phyloP scores from a whole-genome alignment of 306 rosid genomes.

The Luffa acutangula region DNA sequence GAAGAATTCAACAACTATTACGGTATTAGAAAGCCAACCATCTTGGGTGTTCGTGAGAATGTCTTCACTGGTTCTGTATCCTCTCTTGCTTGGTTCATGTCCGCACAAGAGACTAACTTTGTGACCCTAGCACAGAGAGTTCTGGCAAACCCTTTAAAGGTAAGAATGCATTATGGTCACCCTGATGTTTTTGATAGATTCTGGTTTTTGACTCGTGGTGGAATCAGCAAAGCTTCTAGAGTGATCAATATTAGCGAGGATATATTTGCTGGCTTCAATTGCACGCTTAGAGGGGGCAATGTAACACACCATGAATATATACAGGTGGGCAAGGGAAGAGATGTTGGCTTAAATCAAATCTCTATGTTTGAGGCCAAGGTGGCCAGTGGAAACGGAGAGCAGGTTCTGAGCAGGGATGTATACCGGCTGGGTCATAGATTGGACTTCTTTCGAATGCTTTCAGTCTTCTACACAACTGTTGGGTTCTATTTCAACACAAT shows the following conservation, averaged over 20 bases:
- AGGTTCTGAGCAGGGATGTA: slow-evolving; percentile 83
- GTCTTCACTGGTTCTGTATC: slow-evolving; percentile 94
- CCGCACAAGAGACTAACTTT: slow-evolving; percentile 84
- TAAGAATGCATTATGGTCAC: slow-evolving; percentile 95
- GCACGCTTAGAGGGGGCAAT: slow-evolving; percentile 90
- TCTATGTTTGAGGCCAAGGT: slow-evolving; percentile 95
- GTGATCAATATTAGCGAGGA: slow-evolving; percentile 95
- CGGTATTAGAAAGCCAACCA: slow-evolving; percentile 77
- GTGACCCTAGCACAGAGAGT: slow-evolving; percentile 95
- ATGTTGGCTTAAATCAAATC: slow-evolving; percentile 89
- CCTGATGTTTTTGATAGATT: slow-evolving; percentile 93
- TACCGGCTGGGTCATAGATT: slow-evolving; percentile 90
- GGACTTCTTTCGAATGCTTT: slow-evolving; percentile 96
- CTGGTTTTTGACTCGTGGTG: slow-evolving; percentile 87
- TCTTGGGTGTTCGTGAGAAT: slow-evolving; percentile 92
- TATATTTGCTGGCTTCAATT: slow-evolving; percentile 93
- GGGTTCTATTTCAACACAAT: slow-evolving; percentile 76
- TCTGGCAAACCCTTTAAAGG: slow-evolving; percentile 86
- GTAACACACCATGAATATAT: slow-evolving; percentile 95
- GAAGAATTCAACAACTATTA: slow-evolving; percentile 53
- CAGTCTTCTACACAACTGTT: slow-evolving; percentile 73
- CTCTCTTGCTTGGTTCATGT: slow-evolving; percentile 97
- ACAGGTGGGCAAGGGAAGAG: slow-evolving; percentile 97
- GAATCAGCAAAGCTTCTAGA: slow-evolving; percentile 87
- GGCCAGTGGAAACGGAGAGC: slow-evolving; percentile 96